Base-by-base conservation (phyloP, 2,329 filamentous ascomycete species). In the Aspergillus unguis region DNA sequence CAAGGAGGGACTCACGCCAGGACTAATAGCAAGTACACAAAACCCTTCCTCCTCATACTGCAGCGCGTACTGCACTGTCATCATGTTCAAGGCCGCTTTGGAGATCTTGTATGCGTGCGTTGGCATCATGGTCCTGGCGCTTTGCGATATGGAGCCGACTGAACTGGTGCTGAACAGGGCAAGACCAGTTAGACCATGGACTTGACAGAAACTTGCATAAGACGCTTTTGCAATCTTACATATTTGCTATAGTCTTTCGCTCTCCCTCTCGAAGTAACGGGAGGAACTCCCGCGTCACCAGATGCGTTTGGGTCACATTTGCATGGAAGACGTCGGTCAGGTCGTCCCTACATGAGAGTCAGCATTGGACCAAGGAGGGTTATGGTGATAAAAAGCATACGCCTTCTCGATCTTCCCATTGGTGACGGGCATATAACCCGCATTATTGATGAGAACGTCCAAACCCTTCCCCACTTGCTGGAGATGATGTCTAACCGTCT, bases 41-140 rank as follows among this genome's bases (percentile, higher is more conserved):
- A 78, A 77, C 0, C 74, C 75, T 32, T 74, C 65, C 3, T 69
- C 53, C 0, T 43, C 67, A 11, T 69, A 66, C 68, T n/a, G 38
- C 3, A 54, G 50, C 1, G 61, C 52, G 17, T 63, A 63, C 8
- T 61, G 58, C 26, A 73, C 67, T 1, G 75, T 80, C 33, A 80
- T 58, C 65, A 75, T 74, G 53, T 78, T 77, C 54, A 79, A 50
- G 0, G 76, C 76, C 0, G 77, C 71, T 55, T 80, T 80, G 11
- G 73, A 71, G 56, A 79, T 69, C 54, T 76, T 71, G 67, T 75
- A 75, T 1, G 71, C 67, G 1, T 73, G 73, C 0, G 55, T 40
- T 0, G 68, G 66, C 1, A 48, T 36, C 1, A 40, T 48, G 49
- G 55, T 72, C 3, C 41, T 43, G 0, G 57, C 9, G 0, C 65